phyloP scores from a whole-genome alignment of 2,329 filamentous ascomycete genomes.

The Venturia effusa region DNA sequence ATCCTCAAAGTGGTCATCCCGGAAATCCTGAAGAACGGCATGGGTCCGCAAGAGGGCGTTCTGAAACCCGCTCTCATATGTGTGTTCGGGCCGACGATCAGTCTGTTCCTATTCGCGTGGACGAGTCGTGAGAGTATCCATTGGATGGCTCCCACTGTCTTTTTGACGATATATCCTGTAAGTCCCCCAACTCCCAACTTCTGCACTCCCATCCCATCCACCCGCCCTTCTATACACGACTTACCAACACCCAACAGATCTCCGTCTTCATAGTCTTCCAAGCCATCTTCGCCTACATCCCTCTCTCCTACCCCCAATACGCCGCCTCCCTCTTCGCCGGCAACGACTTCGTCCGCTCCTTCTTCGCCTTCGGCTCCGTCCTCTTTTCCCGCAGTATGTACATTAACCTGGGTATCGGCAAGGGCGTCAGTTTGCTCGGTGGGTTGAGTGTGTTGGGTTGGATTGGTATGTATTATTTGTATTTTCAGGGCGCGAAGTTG shows the following conservation, averaged over 20 bases:
- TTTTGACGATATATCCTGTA: slow-evolving; percentile 43
- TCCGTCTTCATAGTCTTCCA: slow-evolving; percentile 9
- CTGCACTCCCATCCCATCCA: not conserved
- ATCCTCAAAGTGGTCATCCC: slow-evolving; percentile 17
- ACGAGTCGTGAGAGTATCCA: slow-evolving; percentile 39
- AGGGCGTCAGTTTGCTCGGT: not conserved
- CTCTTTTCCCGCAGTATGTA: slow-evolving; percentile 8
- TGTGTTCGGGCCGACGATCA: slow-evolving; percentile 20
- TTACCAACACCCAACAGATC: not conserved
- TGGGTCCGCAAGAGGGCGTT: slow-evolving; percentile 20
- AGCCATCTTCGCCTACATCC: slow-evolving; percentile 11
- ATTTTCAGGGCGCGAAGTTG: slow-evolving; percentile 7
- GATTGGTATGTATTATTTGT: slow-evolving; percentile 9
- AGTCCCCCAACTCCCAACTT: too few relatives aligned
- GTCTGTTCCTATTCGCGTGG: slow-evolving; percentile 35
- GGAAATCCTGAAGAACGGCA: slow-evolving; percentile 16
- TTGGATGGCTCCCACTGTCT: slow-evolving; percentile 46
- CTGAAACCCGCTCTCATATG: slow-evolving; percentile 24
- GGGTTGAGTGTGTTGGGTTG: slow-evolving; percentile 8
- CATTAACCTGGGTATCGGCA: slow-evolving; percentile 10
- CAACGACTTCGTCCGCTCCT: slow-evolving; percentile 8
- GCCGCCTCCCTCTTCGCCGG: slow-evolving; percentile 10
- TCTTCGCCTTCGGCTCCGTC: slow-evolving; percentile 7
- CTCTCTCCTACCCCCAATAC: slow-evolving; percentile 10
- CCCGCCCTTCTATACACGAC: too few relatives aligned